phyloP scores from a whole-genome alignment of 345 rosid species.

The Rubroshorea leprosula region DNA sequence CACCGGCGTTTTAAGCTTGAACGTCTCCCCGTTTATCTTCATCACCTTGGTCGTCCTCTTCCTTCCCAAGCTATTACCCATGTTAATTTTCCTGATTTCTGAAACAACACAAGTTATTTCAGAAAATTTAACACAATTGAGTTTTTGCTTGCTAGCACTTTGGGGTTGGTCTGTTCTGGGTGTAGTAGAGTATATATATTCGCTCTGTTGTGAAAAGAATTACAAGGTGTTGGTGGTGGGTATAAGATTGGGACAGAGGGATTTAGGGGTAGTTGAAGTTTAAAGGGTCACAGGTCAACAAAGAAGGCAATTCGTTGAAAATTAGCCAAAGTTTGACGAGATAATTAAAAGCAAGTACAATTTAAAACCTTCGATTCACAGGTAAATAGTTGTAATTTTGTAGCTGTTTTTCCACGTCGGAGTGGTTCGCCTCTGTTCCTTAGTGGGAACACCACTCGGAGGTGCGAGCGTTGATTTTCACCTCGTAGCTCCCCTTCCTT shows the following conservation, averaged over 20 bases:
- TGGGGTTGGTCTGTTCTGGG: not conserved
- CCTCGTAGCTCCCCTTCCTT: too few species aligned
- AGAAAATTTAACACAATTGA: too few species aligned
- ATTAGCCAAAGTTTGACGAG: not conserved
- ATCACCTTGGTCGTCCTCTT: conserved; percentile 59
- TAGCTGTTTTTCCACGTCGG: too few species aligned
- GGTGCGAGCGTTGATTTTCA: too few species aligned
- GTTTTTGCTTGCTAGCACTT: too few species aligned
- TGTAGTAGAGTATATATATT: not conserved
- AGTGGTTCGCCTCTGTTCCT: too few species aligned
- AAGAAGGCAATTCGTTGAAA: conserved; percentile 30
- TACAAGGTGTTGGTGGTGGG: conserved; percentile 14
- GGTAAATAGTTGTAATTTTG: too few species aligned
- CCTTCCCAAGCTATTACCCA: conserved; percentile 76
- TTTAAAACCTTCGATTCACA: not conserved
- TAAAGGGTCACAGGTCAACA: conserved; percentile 30
- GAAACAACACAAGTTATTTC: too few species aligned
- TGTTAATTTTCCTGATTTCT: conserved; percentile 4
- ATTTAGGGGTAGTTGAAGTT: conserved; percentile 1
- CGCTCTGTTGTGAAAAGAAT: not conserved
- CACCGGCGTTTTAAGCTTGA: conserved; percentile 75
- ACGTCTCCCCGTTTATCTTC: conserved; percentile 82
- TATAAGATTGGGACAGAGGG: conserved; percentile 9
- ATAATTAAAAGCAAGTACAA: not conserved
- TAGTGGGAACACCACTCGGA: too few species aligned